Base-by-base conservation (phyloP, 2,329 filamentous ascomycete genomes). In the Colletotrichum spaethianum region DNA sequence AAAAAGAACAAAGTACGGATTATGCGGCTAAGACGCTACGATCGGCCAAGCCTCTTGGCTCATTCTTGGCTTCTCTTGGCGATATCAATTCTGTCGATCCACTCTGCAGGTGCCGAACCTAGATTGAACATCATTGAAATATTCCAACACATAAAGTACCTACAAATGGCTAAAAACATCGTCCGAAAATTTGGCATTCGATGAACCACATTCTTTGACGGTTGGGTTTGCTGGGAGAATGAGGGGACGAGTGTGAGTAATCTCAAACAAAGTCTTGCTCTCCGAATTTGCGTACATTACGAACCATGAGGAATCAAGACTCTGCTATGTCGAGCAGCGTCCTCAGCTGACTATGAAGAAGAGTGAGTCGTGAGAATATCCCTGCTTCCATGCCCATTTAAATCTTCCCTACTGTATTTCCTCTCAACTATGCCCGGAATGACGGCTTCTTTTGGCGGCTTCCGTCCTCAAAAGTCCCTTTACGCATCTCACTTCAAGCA, bases 31-130 rank as follows among this genome's bases (percentile, higher is more conserved):
- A 40, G 61, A 31, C 36, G 23, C 20, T 55, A 26, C 12, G 26
- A 31, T 31, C 56, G 48, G 64, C 64, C 64, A 67, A 67, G 64
- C 52, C 20, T 62, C 57, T 67, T 53, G 57, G 60, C 60, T n/a
- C 44, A 16, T 18, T 31, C 66, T 63, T 68, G 60, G 66, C 61
- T 20, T 33, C 23, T 38, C 65, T 55, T 36, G 63, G 53, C 64
- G 33, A 46, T 28, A 26, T 67, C 44, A 28, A 56, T 23, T 55
- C 50, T 40, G 9, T 36, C 50, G 52, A 65, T 53, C 61, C 67
- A 60, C 61, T 36, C 20, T 31, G 36, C 48, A 50, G 26, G 52
- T 26, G 6, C 42, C 28, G 52, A 70, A 70, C 67, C 53, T 70
- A 65, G 61, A 65, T 70, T 64, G 53, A 60, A 70, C 67, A 59